Conservation (phyloP, 176 grass and related monocot species). For the Panicum miliaceum region DNA sequence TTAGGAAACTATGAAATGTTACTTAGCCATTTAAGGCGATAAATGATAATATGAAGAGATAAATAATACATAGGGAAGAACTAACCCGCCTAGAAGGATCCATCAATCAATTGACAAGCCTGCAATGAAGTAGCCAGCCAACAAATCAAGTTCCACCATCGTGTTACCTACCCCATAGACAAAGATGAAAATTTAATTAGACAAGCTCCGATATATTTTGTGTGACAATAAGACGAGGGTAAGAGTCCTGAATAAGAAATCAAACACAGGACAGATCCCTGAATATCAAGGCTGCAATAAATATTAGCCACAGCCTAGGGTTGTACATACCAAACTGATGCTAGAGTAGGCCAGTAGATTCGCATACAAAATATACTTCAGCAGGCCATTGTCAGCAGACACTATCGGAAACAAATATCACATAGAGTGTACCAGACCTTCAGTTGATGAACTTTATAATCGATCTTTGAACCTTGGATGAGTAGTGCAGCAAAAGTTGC, state of each 20-base stretch:
- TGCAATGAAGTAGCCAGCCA: background rate
- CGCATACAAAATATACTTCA: background rate
- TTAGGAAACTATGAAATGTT: background rate
- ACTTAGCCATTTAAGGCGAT: background rate
- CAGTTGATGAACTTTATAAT: background rate
- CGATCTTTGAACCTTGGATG: background rate
- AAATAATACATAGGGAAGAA: background rate
- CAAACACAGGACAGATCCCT: background rate
- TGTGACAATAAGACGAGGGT: background rate
- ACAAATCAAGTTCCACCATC: background rate
- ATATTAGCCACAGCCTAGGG: background rate
- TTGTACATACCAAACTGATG: background rate
- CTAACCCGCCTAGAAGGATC: background rate
- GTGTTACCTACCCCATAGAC: background rate
- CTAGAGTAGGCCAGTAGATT: background rate
- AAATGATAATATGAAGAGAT: background rate
- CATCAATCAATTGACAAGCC: background rate
- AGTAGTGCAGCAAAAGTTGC: background rate
- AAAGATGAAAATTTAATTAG: background rate
- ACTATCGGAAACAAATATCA: background rate
- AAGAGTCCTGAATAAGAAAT: background rate
- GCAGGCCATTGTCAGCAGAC: background rate
- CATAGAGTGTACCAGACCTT: background rate
- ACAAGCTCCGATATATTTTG: background rate
- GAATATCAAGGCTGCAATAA: background rate